Percentiles rank a stretch among this genome's conserved stretches.
phyloP scores from a whole-genome alignment of 192 early-diverging fungal genomes.

The Podochytrium sp. region DNA sequence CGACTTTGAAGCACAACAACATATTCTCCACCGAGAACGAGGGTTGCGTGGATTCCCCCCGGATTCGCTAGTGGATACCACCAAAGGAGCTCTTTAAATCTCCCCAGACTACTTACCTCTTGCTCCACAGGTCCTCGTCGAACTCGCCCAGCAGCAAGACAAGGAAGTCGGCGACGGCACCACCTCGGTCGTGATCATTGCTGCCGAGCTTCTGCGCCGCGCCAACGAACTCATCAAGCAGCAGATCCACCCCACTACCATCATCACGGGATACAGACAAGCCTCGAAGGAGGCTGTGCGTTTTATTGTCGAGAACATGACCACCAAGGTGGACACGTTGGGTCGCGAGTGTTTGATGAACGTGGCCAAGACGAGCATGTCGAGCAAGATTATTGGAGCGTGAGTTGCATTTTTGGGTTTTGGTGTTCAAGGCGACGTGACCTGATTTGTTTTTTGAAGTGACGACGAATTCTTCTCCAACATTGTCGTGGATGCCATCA shows the following conservation, averaged over 20 bases:
- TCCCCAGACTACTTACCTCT: too few relatives aligned
- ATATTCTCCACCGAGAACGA: too few relatives aligned
- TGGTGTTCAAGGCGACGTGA: neutral
- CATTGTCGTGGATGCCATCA: constrained; percentile 91
- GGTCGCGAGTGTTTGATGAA: constrained; percentile 92
- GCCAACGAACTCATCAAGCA: constrained; percentile 98
- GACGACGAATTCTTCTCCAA: constrained; percentile 96
- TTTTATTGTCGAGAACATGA: constrained; percentile 96
- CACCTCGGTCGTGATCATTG: constrained; percentile 98
- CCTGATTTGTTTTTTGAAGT: constrained; percentile 41
- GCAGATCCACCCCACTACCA: constrained; percentile 98
- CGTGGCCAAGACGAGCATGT: constrained; percentile 97
- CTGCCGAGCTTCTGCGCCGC: constrained; percentile 92
- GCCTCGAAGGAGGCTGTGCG: constrained; percentile 98
- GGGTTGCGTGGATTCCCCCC: too few relatives aligned
- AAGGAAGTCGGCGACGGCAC: constrained; percentile 99
- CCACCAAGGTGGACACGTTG: constrained; percentile 90
- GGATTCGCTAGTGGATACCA: too few relatives aligned
- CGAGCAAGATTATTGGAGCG: constrained; percentile 96
- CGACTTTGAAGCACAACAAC: too few relatives aligned
- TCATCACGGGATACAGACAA: constrained; percentile 96
- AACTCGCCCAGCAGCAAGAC: constrained; percentile 99
- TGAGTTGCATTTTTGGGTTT: constrained; percentile 39
- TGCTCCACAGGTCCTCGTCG: constrained; percentile 91
- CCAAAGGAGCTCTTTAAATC: too few relatives aligned